These are phyloP conservation scores for Brassica rapa DNA, from an alignment of 345 rosid genomes.

Conservation along the genomic window DNA sequence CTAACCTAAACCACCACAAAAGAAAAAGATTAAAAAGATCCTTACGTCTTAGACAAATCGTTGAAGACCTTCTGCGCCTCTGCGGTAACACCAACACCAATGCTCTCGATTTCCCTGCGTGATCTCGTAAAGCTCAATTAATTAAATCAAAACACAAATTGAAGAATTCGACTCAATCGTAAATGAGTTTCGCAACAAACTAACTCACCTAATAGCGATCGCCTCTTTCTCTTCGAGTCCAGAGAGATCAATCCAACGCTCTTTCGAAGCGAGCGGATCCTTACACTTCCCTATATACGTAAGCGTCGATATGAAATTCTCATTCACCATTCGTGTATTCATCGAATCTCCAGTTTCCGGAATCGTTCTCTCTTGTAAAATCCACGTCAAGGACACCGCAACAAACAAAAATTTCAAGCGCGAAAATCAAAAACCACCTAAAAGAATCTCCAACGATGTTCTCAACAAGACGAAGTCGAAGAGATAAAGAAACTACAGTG, in stretches of 20 bases:
- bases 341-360: slow-evolving; percentile 47
- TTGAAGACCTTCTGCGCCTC: slow-evolving; percentile 81
- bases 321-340: slow-evolving; percentile 68
- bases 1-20: slow-evolving; percentile 14
- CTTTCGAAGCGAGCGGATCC: slow-evolving; percentile 67
- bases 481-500: not conserved
- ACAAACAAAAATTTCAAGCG: not conserved
- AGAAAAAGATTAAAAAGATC: slow-evolving; percentile 4
- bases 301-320: slow-evolving; percentile 60
- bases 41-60: slow-evolving; percentile 65
- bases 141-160: slow-evolving; percentile 43
- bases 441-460: not conserved
- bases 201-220: slow-evolving; percentile 72
- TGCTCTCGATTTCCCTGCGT: slow-evolving; percentile 70
- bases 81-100: slow-evolving; percentile 80
- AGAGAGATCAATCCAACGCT: slow-evolving; percentile 52
- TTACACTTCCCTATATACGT: slow-evolving; percentile 52
- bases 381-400: slow-evolving; percentile 58
- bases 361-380: slow-evolving; percentile 67
- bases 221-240: slow-evolving; percentile 60
- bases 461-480: not conserved
- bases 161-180: not conserved
- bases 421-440: not conserved
- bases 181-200: not conserved
- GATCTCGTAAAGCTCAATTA: slow-evolving; percentile 31